Evolutionary conservation across 1,284 basidiomycete genomes (phyloP), one percentile per base, ranked within the genome.

Genomic region (Apiotrichum laibachii): DNA sequence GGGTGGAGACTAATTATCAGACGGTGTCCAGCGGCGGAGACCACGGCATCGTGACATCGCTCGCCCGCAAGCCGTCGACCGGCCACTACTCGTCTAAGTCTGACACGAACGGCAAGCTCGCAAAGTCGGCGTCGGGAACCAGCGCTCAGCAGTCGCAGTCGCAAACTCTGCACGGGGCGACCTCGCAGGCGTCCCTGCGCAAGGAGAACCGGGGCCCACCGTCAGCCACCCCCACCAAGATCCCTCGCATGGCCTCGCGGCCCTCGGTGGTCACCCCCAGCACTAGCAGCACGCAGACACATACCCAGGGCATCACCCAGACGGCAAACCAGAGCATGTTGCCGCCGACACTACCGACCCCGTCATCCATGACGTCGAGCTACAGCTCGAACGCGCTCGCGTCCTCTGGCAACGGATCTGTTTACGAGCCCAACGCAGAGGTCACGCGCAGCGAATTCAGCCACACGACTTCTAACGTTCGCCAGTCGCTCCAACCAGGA

Each of bases 241-340:
- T 96, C 67, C 93, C 93, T 52, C 88, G 92, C 44, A 92, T 95
- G 59, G 87, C 90, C 21, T 89, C 86, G 62, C 83, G 70, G 8
- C 62, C 67, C 18, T 67, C 61, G 31, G 57, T 63, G 4, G 51
- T 53, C 15, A 63, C 62, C 2, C 62, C 62, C 26, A 63, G 57
- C 62, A 55, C 62, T 13, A 48, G 46, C 12, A 5, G 19, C 51
- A 22, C 52, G 50, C 48, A 55, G 26, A 31, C 26, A 31, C 26
- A 31, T 31, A 31, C 26, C 26, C 26, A 31, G 26, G 26, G 26
- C 26, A 31, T 31, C 57, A n/a, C 56, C 40, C 55, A 55, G 33
- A 40, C 35, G 5, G 5, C 19, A 15, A 21, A 26, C 13, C 15
- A 26, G 22, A 63, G 62, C 42, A 72, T 72, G 64, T 65, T 70